Base-by-base conservation (phyloP, 1,139 yeast genomes). In the Saccharomyces hybrid region DNA sequence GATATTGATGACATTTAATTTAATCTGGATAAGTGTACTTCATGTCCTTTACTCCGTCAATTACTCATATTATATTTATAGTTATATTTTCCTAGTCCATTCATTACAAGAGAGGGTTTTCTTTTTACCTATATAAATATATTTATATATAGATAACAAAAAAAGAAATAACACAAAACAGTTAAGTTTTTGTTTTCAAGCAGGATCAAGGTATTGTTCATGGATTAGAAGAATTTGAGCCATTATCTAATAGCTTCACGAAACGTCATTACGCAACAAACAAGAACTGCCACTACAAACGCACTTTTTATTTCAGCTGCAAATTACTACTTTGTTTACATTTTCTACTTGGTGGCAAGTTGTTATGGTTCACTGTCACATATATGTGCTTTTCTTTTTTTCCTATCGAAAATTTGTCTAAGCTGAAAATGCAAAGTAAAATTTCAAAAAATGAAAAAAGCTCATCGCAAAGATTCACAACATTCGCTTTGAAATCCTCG, bases 1-100 rank as follows among this genome's bases (percentile, higher is more conserved):
- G 96, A 88, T 74, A 67, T 66, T 53, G 69, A 67, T 58, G 71
- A 68, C 58, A 68, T 68, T 56, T 65, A 62, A 57, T 49, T 51
- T 44, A 25, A 47, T 27, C 44, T 46, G 27, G 31, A 41, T 29
- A 23, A 26, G 9, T 16, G 28, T 20, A 20, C 23, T 20, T 20
- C 23, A 20, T 3, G 23, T 20, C 23, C 23, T 32, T 50, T 50
- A 47, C 23, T 47, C 13, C 32, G 29, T 27, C 25, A 28, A 26
- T 14, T 14, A 27, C 14, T 20, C 31, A 29, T 20, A 23, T n/a
- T 49, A 25, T 20, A 31, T 31, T 48, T 29, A 29, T 26, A 25
- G 46, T 50, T 16, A 42, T 16, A 27, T 49, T 41, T 41, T 49
- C n/a, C 20, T 31, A 20, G 23, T 31, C 26, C 20, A 41, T 34